Percentiles rank a stretch among this genome's conserved stretches.
These are phyloP conservation scores for Triticum turgidum DNA, from an alignment of 176 grass and related monocot species.

Conservation along the genomic window DNA sequence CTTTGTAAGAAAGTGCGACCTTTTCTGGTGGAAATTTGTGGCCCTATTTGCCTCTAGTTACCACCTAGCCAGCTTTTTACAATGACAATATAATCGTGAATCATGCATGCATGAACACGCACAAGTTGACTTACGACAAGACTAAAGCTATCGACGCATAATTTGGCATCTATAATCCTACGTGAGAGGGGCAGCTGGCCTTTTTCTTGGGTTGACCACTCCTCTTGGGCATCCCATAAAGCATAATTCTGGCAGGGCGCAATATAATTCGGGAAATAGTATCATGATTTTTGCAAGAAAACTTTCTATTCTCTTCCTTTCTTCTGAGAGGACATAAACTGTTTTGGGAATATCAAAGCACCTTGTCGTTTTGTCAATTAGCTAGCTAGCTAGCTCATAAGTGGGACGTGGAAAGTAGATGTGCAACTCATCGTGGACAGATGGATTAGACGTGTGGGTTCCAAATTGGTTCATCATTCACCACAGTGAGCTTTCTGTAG, in stretches of 20 bases:
- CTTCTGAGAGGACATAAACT: too few relatives aligned
- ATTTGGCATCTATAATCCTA: neutral
- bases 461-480: neutral
- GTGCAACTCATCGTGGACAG: neutral
- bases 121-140: conserved; percentile 29
- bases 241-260: too few relatives aligned
- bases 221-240: too few relatives aligned
- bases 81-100: conserved; percentile 32
- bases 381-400: too few relatives aligned
- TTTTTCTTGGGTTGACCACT: conserved; percentile 11
- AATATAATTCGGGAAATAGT: too few relatives aligned
- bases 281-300: too few relatives aligned
- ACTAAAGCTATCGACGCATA: conserved; percentile 17
- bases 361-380: too few relatives aligned
- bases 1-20: too few relatives aligned
- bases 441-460: neutral
- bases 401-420: neutral
- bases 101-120: neutral
- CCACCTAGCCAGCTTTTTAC: neutral
- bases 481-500: neutral
- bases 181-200: neutral
- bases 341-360: too few relatives aligned
- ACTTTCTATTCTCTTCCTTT: too few relatives aligned
- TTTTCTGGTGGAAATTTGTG: neutral
- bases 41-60: neutral